Conservation (phyloP, 352 stramenopile genomes). For the Elongisporangium undulatum region DNA sequence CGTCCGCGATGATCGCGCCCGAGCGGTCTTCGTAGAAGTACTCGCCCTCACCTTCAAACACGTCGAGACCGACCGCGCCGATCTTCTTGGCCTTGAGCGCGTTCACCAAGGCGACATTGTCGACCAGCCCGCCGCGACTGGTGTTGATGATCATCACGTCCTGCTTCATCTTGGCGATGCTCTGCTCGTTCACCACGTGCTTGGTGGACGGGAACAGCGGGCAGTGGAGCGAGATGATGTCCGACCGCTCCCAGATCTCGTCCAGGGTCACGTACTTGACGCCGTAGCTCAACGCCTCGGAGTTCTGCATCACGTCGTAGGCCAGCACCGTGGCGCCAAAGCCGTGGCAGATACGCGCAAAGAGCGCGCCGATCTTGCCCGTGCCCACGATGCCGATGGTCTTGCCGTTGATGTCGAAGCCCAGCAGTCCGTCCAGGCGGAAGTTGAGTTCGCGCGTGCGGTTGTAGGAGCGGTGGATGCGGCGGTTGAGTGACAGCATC, state of each 20-base stretch:
- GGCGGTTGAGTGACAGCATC: slow-evolving; percentile 81
- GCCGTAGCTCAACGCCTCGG: slow-evolving; percentile 33
- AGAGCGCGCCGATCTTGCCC: slow-evolving; percentile 22
- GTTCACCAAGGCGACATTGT: slow-evolving; percentile 76
- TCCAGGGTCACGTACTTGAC: slow-evolving; percentile 53
- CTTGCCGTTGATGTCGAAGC: slow-evolving; percentile 44
- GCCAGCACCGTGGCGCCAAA: slow-evolving; percentile 19
- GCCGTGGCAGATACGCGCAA: slow-evolving; percentile 23
- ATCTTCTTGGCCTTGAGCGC: slow-evolving; percentile 82
- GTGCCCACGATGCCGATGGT: slow-evolving; percentile 44
- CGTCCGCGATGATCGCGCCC: slow-evolving; percentile 57
- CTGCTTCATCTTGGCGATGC: slow-evolving; percentile 85
- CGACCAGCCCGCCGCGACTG: slow-evolving; percentile 80
- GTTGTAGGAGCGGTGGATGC: slow-evolving; percentile 73
- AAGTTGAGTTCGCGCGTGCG: slow-evolving; percentile 78
- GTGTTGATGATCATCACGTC: slow-evolving; percentile 91
- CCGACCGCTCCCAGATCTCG: slow-evolving; percentile 54
- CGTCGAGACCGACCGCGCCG: slow-evolving; percentile 74
- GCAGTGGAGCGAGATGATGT: slow-evolving; percentile 89
- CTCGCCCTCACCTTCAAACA: slow-evolving; percentile 80
- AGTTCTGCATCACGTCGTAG: slow-evolving; percentile 26
- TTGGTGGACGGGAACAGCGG: slow-evolving; percentile 77
- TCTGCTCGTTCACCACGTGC: slow-evolving; percentile 83
- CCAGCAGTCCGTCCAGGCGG: slow-evolving; percentile 35
- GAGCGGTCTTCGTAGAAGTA: slow-evolving; percentile 81